These are phyloP conservation scores for Pyronema domesticum DNA, from an alignment of 495 filamentous ascomycete species.

Conservation along the genomic window DNA sequence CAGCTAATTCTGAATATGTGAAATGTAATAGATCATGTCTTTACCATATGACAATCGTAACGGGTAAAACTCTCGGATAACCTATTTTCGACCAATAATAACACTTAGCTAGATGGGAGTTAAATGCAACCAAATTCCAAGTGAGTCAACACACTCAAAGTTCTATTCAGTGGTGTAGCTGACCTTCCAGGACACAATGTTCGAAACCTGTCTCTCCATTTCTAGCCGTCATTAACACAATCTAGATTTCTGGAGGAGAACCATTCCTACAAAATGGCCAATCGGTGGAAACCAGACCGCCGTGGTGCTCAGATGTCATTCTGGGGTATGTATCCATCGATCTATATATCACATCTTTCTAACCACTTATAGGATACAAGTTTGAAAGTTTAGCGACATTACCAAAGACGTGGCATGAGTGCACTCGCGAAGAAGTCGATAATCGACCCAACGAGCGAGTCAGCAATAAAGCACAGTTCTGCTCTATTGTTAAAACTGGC, in stretches of 20 bases:
- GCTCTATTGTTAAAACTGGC: constrained; percentile 74
- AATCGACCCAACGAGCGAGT: constrained; percentile 48
- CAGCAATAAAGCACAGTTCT: constrained; percentile 82
- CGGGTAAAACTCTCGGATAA: constrained; percentile 36
- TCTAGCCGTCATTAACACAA: background rate
- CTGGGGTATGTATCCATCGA: constrained; percentile 34
- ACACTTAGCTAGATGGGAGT: constrained; percentile 51
- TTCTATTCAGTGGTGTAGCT: background rate
- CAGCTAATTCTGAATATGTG: background rate
- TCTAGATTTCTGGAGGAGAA: constrained; percentile 86
- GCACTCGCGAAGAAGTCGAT: constrained; percentile 59
- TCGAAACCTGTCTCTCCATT: background rate
- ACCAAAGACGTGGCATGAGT: constrained; percentile 50
- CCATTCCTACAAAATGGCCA: constrained; percentile 43
- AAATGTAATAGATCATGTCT: constrained; percentile 52
- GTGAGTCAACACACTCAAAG: constrained; percentile 29
- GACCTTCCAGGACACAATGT: constrained; percentile 17
- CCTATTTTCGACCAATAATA: background rate
- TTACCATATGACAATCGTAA: constrained; percentile 65
- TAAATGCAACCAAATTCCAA: constrained; percentile 85
- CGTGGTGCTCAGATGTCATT: constrained; percentile 39
- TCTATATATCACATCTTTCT: constrained; percentile 4
- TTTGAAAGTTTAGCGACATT: constrained; percentile 77
- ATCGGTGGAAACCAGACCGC: constrained; percentile 25
- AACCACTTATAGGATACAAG: constrained; percentile 56